Percentiles rank a stretch among this genome's conserved stretches.
Evolutionary conservation across 345 rosid species (phyloP).

Genomic region (Moricandia moricandioides): DNA sequence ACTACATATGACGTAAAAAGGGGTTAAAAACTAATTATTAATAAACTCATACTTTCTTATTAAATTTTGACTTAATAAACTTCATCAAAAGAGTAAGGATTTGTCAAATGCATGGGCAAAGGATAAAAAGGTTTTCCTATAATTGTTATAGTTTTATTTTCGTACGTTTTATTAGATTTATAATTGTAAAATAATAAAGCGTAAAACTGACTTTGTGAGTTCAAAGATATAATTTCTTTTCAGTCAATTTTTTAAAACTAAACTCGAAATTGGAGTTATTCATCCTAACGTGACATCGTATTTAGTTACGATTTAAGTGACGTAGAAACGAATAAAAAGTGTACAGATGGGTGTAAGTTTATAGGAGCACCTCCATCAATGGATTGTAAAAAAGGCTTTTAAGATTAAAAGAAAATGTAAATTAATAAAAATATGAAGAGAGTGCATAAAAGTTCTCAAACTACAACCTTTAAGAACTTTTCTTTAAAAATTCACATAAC

Average conservation of each 20-base stretch:
- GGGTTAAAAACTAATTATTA: background rate
- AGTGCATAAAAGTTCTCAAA: no score
- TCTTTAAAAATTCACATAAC: no score
- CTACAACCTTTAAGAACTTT: no score
- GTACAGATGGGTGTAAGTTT: constrained; percentile 7
- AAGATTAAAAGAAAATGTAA: no score
- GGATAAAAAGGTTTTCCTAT: background rate
- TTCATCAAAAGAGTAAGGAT: background rate
- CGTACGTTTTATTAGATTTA: background rate
- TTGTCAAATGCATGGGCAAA: background rate
- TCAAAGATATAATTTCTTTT: background rate
- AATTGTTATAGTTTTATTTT: background rate
- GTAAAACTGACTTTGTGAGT: background rate
- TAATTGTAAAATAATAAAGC: background rate
- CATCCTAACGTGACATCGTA: no score
- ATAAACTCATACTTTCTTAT: no score
- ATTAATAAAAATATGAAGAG: no score
- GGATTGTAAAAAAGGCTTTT: no score
- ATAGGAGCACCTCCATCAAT: no score
- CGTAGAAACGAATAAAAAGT: constrained; percentile 20
- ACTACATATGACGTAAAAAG: background rate
- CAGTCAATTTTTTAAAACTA: background rate
- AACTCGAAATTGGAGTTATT: no score
- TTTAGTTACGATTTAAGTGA: background rate
- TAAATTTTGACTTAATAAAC: background rate